These are phyloP conservation scores for Candida schatavii DNA, from an alignment of 805 yeast genomes.

Conservation along the genomic window DNA sequence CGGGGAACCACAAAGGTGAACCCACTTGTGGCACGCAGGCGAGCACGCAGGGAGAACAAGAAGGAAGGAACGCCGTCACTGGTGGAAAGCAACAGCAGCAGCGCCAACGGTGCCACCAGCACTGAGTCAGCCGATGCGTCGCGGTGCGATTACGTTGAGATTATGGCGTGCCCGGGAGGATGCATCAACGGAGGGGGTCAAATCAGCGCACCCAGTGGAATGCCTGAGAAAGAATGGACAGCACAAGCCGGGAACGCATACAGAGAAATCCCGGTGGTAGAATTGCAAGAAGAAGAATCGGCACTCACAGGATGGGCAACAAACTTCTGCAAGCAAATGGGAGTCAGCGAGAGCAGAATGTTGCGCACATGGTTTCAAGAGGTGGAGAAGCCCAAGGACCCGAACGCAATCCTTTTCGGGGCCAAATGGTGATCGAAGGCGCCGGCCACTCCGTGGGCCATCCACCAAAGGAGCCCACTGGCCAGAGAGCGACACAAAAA, in stretches of 20 bases:
- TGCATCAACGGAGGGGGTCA: constrained; percentile 98
- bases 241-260: constrained; percentile 33
- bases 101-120: constrained; percentile 4
- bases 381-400: constrained; percentile 52
- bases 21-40: constrained; percentile 44
- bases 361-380: constrained; percentile 46
- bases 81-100: constrained; percentile 4
- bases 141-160: constrained; percentile 78
- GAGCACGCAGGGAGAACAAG: constrained; percentile 30
- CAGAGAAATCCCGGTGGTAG: constrained; percentile 25
- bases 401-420: constrained; percentile 46
- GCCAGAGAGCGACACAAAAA: too few relatives aligned
- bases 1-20: constrained; percentile 19
- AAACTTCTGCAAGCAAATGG: constrained; percentile 27
- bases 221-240: constrained; percentile 44
- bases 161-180: constrained; percentile 98
- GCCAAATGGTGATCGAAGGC: constrained; percentile 62
- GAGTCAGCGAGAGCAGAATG: constrained; percentile 34
- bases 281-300: constrained; percentile 7
- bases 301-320: constrained; percentile 28
- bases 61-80: constrained; percentile 12
- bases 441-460: too few relatives aligned
- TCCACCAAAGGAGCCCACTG: too few relatives aligned
- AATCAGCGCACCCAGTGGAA: constrained; percentile 47
- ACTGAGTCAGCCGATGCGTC: constrained; percentile 54